Conservation (phyloP, 2,329 filamentous ascomycete genomes). For the Botryotinia calthae region DNA sequence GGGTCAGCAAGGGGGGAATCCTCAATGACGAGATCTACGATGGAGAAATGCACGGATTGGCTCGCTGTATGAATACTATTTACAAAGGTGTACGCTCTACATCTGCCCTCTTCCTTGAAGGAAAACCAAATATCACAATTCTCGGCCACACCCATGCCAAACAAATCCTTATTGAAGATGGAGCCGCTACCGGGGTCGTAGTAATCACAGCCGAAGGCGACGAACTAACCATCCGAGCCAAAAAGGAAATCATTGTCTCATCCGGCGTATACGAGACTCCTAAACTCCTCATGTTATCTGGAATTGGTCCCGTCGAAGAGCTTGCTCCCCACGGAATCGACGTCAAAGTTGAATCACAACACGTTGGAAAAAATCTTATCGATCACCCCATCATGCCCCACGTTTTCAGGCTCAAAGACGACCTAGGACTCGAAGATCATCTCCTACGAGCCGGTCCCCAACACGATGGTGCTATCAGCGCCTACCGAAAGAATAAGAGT, state of each 20-base stretch:
- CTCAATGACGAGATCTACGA: conserved; percentile 55
- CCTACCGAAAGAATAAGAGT: conserved; percentile 43
- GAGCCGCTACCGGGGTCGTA: conserved; percentile 47
- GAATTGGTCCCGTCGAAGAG: conserved; percentile 32
- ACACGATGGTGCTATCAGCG: conserved; percentile 42
- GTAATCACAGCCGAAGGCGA: conserved; percentile 42
- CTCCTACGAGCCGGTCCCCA: conserved; percentile 40
- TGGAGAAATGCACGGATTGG: conserved; percentile 53
- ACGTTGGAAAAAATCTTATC: conserved; percentile 28
- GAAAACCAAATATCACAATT: conserved; percentile 55
- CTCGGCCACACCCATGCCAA: conserved; percentile 50
- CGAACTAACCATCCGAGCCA: conserved; percentile 41
- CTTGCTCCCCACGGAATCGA: conserved; percentile 24
- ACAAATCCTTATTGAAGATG: conserved; percentile 51
- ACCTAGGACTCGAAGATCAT: conserved; percentile 41
- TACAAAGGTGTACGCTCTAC: conserved; percentile 56
- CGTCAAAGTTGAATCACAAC: conserved; percentile 15
- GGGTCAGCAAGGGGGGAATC: conserved; percentile 44
- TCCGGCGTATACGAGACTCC: conserved; percentile 34
- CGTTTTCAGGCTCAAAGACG: conserved; percentile 45
- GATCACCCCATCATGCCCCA: conserved; percentile 38
- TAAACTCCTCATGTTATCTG: conserved; percentile 40
- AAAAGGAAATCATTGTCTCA: conserved; percentile 37
- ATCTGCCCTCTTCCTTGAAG: conserved; percentile 50
- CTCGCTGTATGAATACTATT: conserved; percentile 53